Evolutionary conservation across 345 rosid species (phyloP).

Genomic region (Adansonia digitata): DNA sequence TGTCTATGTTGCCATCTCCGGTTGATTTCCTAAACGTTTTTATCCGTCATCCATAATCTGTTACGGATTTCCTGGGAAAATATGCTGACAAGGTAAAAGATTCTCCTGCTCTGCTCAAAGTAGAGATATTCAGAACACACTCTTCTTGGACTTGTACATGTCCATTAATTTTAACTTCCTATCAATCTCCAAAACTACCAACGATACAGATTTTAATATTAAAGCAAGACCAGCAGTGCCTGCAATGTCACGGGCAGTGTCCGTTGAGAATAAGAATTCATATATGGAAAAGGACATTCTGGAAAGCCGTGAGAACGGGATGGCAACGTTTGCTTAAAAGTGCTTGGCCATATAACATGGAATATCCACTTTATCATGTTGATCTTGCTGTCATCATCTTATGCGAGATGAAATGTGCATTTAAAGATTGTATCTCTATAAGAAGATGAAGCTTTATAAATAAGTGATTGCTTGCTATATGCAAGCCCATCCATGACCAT

Average conservation of each 20-base stretch:
- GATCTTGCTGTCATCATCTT: slow-evolving; percentile 96
- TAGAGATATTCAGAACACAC: slow-evolving; percentile 91
- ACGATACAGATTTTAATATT: slow-evolving; percentile 42
- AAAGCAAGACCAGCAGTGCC: too few relatives aligned
- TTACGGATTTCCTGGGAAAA: slow-evolving; percentile 85
- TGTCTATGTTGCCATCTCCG: slow-evolving; percentile 94
- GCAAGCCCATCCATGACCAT: slow-evolving; percentile 95
- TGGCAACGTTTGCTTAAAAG: slow-evolving; percentile 58
- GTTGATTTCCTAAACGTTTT: slow-evolving; percentile 94
- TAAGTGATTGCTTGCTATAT: slow-evolving; percentile 97
- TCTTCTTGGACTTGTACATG: slow-evolving; percentile 82
- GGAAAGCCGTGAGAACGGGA: slow-evolving; percentile 74
- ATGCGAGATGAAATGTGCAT: slow-evolving; percentile 91
- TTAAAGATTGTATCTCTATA: slow-evolving; percentile 82
- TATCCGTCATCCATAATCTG: slow-evolving; percentile 73
- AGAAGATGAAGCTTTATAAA: slow-evolving; percentile 92
- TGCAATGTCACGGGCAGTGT: too few relatives aligned
- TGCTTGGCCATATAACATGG: slow-evolving; percentile 81
- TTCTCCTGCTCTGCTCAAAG: slow-evolving; percentile 98
- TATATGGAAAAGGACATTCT: slow-evolving; percentile 34
- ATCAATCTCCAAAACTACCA: slow-evolving; percentile 52
- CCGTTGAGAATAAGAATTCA: slow-evolving; percentile 32
- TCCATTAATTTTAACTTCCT: slow-evolving; percentile 89
- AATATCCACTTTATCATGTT: slow-evolving; percentile 90
- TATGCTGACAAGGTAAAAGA: slow-evolving; percentile 78